Percentiles rank a stretch among this genome's conserved stretches.
phyloP scores from a whole-genome alignment of 257 asterid genomes.

The Solanum dulcamara region DNA sequence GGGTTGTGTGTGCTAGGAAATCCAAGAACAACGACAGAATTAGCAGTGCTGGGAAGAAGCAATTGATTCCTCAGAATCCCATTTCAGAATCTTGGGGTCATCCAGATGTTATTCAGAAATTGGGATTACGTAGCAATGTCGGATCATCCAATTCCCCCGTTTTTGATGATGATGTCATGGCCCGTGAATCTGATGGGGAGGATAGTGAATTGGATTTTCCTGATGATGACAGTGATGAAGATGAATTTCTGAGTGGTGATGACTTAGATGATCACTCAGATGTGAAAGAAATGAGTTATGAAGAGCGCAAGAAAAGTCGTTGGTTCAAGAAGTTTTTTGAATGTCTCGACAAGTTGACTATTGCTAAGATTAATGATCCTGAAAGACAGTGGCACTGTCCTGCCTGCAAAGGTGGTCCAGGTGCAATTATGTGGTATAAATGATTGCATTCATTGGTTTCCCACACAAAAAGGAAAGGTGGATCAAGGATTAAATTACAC shows the following conservation, averaged over 20 bases:
- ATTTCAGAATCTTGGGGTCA: neutral
- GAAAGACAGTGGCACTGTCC: neutral
- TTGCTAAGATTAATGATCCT: neutral
- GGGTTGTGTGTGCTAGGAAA: neutral
- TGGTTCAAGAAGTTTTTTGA: neutral
- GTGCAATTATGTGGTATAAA: neutral
- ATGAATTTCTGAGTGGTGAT: neutral
- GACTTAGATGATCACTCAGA: neutral
- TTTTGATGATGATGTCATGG: neutral
- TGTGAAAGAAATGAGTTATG: neutral
- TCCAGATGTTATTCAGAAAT: neutral
- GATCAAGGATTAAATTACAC: neutral
- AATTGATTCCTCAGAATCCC: neutral
- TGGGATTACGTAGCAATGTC: neutral
- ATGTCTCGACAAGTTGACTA: neutral
- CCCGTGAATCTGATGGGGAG: neutral
- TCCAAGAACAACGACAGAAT: neutral
- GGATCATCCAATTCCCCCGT: neutral
- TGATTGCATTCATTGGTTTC: neutral
- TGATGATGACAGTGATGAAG: neutral
- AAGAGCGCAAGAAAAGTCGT: neutral
- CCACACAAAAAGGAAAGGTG: neutral
- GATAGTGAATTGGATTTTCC: neutral
- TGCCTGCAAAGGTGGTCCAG: neutral
- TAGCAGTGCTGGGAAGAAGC: neutral